Evolutionary conservation across 768 basidiomycete genomes (phyloP).

Genomic region (Fibroporia radiculosa): DNA sequence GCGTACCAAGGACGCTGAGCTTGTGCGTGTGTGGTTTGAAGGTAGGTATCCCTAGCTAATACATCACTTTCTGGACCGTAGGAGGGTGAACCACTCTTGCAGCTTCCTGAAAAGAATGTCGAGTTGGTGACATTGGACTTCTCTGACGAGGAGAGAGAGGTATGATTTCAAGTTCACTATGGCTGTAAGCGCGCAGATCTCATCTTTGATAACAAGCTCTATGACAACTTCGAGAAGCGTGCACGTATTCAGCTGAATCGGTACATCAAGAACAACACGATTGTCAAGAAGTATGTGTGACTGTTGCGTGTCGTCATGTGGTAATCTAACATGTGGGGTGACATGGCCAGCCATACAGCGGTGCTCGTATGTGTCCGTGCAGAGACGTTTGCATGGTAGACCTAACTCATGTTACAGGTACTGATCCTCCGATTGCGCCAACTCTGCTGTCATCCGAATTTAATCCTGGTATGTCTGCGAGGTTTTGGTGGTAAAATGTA

Average conservation of each 20-base stretch:
- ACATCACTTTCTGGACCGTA: conserved; percentile 3
- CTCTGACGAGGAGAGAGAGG: conserved; percentile 56
- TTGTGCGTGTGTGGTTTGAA: conserved; percentile 19
- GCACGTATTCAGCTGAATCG: conserved; percentile 49
- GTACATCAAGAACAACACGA: conserved; percentile 55
- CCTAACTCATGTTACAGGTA: conserved; percentile 30
- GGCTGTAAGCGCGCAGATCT: not conserved
- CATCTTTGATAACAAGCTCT: conserved; percentile 30
- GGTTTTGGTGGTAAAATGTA: not conserved
- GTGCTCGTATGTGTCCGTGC: conserved; percentile 31
- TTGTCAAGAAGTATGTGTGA: conserved; percentile 58
- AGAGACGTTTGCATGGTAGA: not conserved
- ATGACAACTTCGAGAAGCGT: conserved; percentile 47
- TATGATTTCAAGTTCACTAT: conserved; percentile 20
- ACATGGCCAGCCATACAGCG: conserved; percentile 33
- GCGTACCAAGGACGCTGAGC: conserved; percentile 57
- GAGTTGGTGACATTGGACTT: conserved; percentile 56
- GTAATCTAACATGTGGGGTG: not conserved
- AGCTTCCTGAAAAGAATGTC: conserved; percentile 54
- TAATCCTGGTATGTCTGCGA: conserved; percentile 55
- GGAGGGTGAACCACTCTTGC: conserved; percentile 63
- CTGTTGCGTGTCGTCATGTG: not conserved
- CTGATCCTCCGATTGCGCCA: conserved; percentile 74
- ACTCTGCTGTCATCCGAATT: conserved; percentile 63
- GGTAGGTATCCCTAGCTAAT: not conserved